These are phyloP conservation scores for Suhomyces taliae DNA, from an alignment of 1,139 yeast genomes.

Conservation along the genomic window DNA sequence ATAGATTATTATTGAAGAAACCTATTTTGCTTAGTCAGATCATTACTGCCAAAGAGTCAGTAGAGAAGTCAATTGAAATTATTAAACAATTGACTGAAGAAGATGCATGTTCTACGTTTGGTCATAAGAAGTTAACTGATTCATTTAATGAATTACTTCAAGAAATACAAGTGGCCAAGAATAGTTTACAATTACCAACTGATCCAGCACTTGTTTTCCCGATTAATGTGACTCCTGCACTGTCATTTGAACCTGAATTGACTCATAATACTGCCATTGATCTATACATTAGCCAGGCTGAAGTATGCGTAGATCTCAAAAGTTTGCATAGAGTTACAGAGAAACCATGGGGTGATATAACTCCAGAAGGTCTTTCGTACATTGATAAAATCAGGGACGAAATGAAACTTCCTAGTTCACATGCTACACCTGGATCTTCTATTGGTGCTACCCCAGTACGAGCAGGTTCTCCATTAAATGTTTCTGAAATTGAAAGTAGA, in stretches of 20 bases:
- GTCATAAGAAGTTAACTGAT: conserved; percentile 18
- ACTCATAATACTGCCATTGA: conserved; percentile 36
- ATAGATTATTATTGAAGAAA: conserved; percentile 24
- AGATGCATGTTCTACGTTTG: conserved; percentile 7
- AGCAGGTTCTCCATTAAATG: conserved; percentile 17
- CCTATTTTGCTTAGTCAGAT: conserved; percentile 39
- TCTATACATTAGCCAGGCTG: conserved; percentile 46
- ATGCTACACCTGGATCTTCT: conserved; percentile 7
- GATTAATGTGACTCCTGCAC: conserved; percentile 26
- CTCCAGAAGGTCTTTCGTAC: conserved; percentile 34
- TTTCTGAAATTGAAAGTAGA: conserved; percentile 22
- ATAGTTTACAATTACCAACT: conserved; percentile 41
- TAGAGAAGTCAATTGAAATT: conserved; percentile 31
- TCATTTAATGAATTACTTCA: conserved; percentile 28
- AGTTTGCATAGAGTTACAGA: conserved; percentile 38
- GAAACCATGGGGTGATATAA: conserved; percentile 43
- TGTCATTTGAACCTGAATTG: conserved; percentile 36
- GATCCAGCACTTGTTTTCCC: conserved; percentile 47
- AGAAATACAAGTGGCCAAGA: conserved; percentile 37
- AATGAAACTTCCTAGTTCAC: conserved; percentile 33
- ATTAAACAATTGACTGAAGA: conserved; percentile 19
- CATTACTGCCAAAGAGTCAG: conserved; percentile 31
- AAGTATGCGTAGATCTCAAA: conserved; percentile 45
- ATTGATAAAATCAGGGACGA: conserved; percentile 45
- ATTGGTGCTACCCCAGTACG: conserved; percentile 6